Evolutionary conservation across 2,329 filamentous ascomycete species (phyloP), one percentile per base, ranked within the genome.

Genomic region (Pestalotiopsis sp.): DNA sequence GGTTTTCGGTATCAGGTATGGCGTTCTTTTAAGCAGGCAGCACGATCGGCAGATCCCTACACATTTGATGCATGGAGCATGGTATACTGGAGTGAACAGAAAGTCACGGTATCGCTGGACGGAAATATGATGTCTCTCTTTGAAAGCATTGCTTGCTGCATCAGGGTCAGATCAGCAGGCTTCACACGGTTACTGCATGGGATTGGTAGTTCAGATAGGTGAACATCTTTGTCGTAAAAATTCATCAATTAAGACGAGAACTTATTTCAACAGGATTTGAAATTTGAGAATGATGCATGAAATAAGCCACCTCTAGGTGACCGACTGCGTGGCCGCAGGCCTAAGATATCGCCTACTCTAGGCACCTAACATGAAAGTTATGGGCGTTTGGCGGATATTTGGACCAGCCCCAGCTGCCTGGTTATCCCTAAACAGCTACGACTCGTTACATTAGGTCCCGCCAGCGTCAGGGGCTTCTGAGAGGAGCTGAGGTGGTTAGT

Each of bases 11-110:
- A 20, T 65, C 30, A 24, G 52, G 55, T 39, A 59, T 13, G 64
- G 64, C 64, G 64, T 66, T 66, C 30, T 52, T 52, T 35, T 9
- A 35, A 52, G 44, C 44, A 52, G 57, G 52, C 20, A 38, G 55
- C 30, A 35, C 30, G 35, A 58, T 59, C 17, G 44, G 40, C 24
- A 55, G 63, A 26, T 59, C 64, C 59, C 55, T 35, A 59, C 64
- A 66, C 20, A 14, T 38, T 55, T 30, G 40, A 55, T 55, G 26
- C 44, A 57, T 48, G 22, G 40, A 39, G 60, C n/a, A 24, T 40
- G 60, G 38, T 48, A 26, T n/a, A 61, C 38, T 39, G 24, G 26
- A 26, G 58, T 26, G 35, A 11, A 39, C 22, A n/a, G 58, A 35
- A 61, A 61, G 26, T 17, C 38, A 20, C 17, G 58, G 58, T 30